Percentiles rank a stretch among this genome's conserved stretches.
Conservation (phyloP, 2,329 filamentous ascomycete species). For the Fusarium poae region DNA sequence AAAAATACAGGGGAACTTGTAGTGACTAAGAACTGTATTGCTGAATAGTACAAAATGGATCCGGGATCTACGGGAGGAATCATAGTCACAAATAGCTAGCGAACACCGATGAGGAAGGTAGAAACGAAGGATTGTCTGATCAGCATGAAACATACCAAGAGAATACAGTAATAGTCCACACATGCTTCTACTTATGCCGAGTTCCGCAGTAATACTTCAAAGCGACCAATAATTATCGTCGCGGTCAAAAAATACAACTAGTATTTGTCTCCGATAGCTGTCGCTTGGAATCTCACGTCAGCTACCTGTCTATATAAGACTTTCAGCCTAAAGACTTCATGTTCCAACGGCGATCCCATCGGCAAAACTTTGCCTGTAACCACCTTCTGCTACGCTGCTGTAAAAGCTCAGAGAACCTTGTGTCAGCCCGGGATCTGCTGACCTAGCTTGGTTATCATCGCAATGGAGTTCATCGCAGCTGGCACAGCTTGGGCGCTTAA, state of each 20-base stretch:
- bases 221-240: neutral
- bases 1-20: too few species aligned
- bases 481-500: constrained; percentile 25
- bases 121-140: neutral
- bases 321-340: too few species aligned
- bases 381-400: neutral
- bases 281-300: neutral
- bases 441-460: accelerated
- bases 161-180: neutral
- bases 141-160: neutral
- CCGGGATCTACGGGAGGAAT: too few species aligned
- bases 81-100: too few species aligned
- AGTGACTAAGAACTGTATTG: too few species aligned
- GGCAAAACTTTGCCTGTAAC: neutral
- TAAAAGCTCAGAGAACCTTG: neutral
- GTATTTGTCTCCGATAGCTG: neutral
- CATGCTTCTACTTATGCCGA: neutral
- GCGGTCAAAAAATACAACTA: neutral
- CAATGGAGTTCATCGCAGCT: constrained; percentile 34
- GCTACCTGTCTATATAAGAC: neutral
- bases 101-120: too few species aligned
- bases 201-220: neutral
- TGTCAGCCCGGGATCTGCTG: accelerated
- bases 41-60: too few species aligned
- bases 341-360: neutral